A percentile compares a stretch with the other conserved stretches of the same genome.
phyloP scores from a whole-genome alignment of 768 basidiomycete genomes.

The Calocera cornea region DNA sequence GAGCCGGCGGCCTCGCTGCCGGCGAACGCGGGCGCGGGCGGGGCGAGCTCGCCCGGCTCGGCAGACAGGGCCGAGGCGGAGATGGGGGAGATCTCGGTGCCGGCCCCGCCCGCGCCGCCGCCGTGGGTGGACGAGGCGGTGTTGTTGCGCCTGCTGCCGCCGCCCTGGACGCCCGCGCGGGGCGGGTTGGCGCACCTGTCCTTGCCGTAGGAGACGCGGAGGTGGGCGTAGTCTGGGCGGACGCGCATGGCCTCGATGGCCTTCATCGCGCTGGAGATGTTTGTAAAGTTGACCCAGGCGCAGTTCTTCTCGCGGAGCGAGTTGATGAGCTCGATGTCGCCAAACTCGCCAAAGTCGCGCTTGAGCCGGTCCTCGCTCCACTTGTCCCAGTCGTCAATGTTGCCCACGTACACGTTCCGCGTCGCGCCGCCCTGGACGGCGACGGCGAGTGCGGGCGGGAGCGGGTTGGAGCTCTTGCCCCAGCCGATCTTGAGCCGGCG shows the following conservation, averaged over 20 bases:
- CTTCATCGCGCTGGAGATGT: slow-evolving; percentile 90
- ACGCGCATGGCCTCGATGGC: slow-evolving; percentile 93
- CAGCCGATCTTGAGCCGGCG: slow-evolving; percentile 93
- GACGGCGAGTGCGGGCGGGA: slow-evolving; percentile 68
- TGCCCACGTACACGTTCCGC: slow-evolving; percentile 91
- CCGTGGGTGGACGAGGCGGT: not conserved
- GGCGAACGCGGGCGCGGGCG: too few relatives aligned
- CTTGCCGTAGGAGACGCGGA: slow-evolving; percentile 90
- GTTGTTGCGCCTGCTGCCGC: slow-evolving; percentile 1
- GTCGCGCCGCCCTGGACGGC: slow-evolving; percentile 89
- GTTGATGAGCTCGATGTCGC: slow-evolving; percentile 93
- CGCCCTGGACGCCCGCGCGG: slow-evolving; percentile 25
- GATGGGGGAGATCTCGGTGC: too few relatives aligned
- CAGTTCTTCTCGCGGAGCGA: slow-evolving; percentile 94
- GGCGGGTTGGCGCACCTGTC: slow-evolving; percentile 92
- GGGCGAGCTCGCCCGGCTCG: too few relatives aligned
- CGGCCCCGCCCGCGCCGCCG: not conserved
- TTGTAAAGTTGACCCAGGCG: slow-evolving; percentile 92
- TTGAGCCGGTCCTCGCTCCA: slow-evolving; percentile 84
- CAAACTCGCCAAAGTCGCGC: slow-evolving; percentile 87
- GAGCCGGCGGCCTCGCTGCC: too few relatives aligned
- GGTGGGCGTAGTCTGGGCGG: slow-evolving; percentile 75
- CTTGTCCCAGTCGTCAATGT: slow-evolving; percentile 86
- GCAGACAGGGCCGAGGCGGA: too few relatives aligned
- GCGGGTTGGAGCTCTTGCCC: slow-evolving; percentile 89